These are phyloP conservation scores for Colletotrichum costaricense DNA, from an alignment of 2,329 filamentous ascomycete genomes.

Conservation along the genomic window DNA sequence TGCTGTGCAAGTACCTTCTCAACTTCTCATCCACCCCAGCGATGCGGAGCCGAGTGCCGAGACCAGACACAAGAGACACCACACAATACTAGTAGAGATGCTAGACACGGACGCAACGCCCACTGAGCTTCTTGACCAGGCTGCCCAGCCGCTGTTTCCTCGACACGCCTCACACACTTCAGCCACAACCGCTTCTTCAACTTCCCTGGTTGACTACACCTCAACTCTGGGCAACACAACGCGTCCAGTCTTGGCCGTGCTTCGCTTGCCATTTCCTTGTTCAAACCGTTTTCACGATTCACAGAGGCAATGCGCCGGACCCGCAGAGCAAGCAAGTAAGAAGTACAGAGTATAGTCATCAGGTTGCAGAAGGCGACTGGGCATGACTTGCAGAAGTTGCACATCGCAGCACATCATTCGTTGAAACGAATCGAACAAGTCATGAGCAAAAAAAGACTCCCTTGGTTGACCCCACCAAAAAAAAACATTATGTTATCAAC, in stretches of 20 bases:
- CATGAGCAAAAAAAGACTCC: neutral
- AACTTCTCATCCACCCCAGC: neutral
- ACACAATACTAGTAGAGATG: neutral
- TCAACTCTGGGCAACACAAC: neutral
- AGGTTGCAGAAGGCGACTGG: neutral
- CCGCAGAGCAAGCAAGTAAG: too few relatives aligned
- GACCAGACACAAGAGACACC: slow-evolving; percentile 21
- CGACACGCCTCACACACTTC: slow-evolving; percentile 20
- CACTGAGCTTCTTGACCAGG: slow-evolving; percentile 4
- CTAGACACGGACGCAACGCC: slow-evolving; percentile 6
- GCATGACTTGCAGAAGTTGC: slow-evolving; percentile 2
- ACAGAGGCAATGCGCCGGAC: too few relatives aligned
- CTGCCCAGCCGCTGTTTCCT: neutral
- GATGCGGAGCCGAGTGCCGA: slow-evolving; percentile 24
- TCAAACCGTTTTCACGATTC: neutral
- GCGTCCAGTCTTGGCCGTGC: slow-evolving; percentile 1
- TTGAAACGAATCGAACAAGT: neutral
- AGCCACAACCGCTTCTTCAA: slow-evolving; percentile 4
- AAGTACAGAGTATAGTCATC: neutral
- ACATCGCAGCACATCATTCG: neutral
- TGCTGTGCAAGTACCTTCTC: too few relatives aligned
- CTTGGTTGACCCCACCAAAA: neutral
- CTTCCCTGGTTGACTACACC: neutral
- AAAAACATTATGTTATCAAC: neutral
- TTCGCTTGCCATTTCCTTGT: neutral